Percentiles rank a stretch among this genome's conserved stretches.
Evolutionary conservation across 2,329 filamentous ascomycete genomes (phyloP).

Genomic region (Diaporthe sp.): DNA sequence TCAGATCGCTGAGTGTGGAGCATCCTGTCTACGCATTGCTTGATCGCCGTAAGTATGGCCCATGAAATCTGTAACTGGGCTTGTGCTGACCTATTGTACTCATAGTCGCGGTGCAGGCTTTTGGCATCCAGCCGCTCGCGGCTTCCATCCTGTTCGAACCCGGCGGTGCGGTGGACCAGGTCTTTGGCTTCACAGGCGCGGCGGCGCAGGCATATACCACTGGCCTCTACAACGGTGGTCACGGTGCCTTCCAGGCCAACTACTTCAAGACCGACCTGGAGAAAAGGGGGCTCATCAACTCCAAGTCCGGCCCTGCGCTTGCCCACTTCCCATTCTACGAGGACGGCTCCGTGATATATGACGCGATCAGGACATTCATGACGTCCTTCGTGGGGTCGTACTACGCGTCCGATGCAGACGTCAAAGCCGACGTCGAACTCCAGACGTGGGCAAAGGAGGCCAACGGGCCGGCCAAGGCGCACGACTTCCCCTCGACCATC

Average conservation of each 20-base stretch:
- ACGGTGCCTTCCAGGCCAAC: slow-evolving; percentile 53
- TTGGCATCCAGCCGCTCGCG: slow-evolving; percentile 49
- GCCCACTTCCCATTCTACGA: slow-evolving; percentile 61
- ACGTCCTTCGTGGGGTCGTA: slow-evolving; percentile 59
- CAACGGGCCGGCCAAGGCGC: slow-evolving; percentile 51
- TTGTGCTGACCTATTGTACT: slow-evolving; percentile 26
- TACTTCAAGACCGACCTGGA: slow-evolving; percentile 57
- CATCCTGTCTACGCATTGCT: slow-evolving; percentile 60
- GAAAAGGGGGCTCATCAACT: slow-evolving; percentile 57
- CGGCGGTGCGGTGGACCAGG: slow-evolving; percentile 50
- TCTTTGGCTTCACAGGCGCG: slow-evolving; percentile 50
- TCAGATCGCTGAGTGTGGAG: slow-evolving; percentile 59
- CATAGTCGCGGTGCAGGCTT: slow-evolving; percentile 51
- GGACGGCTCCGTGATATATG: slow-evolving; percentile 55
- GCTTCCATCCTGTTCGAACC: slow-evolving; percentile 47
- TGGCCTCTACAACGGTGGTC: slow-evolving; percentile 48
- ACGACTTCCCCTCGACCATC: slow-evolving; percentile 57
- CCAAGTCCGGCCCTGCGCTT: slow-evolving; percentile 52
- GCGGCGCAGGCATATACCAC: slow-evolving; percentile 49
- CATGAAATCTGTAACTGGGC: not conserved
- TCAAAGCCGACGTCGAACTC: slow-evolving; percentile 57
- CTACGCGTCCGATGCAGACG: slow-evolving; percentile 52
- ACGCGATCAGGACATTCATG: slow-evolving; percentile 56
- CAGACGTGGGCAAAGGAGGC: slow-evolving; percentile 61
- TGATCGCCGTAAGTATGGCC: slow-evolving; percentile 49